Base-by-base conservation (phyloP, 495 filamentous ascomycete genomes). In the Ramalina peruviana region DNA sequence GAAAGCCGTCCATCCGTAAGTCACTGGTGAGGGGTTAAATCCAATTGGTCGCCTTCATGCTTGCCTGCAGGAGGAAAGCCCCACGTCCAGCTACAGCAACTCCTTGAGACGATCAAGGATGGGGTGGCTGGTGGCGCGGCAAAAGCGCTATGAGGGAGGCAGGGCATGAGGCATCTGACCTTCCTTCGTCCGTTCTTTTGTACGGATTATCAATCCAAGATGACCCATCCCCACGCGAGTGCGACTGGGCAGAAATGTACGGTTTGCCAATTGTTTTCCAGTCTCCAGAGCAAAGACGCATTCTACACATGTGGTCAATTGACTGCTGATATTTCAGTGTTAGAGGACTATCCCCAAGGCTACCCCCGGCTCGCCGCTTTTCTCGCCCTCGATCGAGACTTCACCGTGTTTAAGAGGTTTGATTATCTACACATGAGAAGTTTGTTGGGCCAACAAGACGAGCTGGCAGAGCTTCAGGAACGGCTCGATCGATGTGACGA, bases 351-450 rank as follows among this genome's bases (percentile, higher is more conserved):
- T 20, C 57, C 59, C 13, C 52, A 64, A 15, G 64, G 64, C n/a
- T 67, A 65, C 52, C 58, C 63, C n/a, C 52, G 59, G 1, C 47
- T 65, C 5, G 63, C 63, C 1, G 59, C 58, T 3, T 67, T 65
- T 40, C 55, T 61, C 33, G 45, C 60, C 26, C 58, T 54, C 38
- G 64, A 67, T 47, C 60, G 51, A 17, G 59, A 60, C 46, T 67
- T 67, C 48, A 54, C 54, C 13, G 52, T 60, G 15, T 67, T 63
- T 51, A 61, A 62, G 6, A 49, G 60, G 12, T 67, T 63, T 48
- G 47, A 43, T 40, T 64, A 66, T 40, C 46, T 67, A 4, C 63
- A 66, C 45, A 53, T 60, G 16, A 54, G 64, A 9, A 37, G 62
- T 15, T 54, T 67, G 6, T 51, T 63, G 3, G 50, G 58, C 30